Evolutionary conservation across 2,329 filamentous ascomycete species (phyloP).

Genomic region (Raffaelea albimanens): DNA sequence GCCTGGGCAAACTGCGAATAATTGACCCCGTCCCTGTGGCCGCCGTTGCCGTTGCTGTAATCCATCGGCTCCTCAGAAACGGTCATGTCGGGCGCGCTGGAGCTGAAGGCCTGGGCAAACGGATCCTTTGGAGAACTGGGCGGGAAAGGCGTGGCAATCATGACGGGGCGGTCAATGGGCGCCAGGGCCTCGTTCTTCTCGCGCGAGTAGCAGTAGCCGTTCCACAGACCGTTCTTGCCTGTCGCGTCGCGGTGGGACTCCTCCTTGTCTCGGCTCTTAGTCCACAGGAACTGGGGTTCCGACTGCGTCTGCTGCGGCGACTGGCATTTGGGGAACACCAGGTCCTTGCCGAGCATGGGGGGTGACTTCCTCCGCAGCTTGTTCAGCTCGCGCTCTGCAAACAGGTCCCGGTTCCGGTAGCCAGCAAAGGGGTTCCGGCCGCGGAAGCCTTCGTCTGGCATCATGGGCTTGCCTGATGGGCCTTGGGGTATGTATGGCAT

Average conservation of each 20-base stretch:
- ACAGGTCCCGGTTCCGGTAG: slow-evolving; percentile 36
- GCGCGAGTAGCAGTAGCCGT: slow-evolving; percentile 53
- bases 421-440: slow-evolving; percentile 32
- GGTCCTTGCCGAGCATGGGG: slow-evolving; percentile 78
- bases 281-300: slow-evolving; percentile 61
- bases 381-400: slow-evolving; percentile 33
- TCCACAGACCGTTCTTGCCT: slow-evolving; percentile 63
- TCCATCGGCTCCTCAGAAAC: slow-evolving; percentile 30
- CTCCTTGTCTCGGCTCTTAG: slow-evolving; percentile 34
- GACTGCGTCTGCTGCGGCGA: slow-evolving; percentile 81
- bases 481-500: slow-evolving; percentile 16
- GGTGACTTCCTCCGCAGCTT: slow-evolving; percentile 50
- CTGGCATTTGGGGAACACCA: slow-evolving; percentile 69
- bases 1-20: too few relatives aligned
- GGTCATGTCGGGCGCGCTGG: slow-evolving; percentile 15
- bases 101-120: slow-evolving; percentile 29
- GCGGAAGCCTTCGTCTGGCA: slow-evolving; percentile 32
- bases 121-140: slow-evolving; percentile 31
- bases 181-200: slow-evolving; percentile 27
- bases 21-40: too few relatives aligned
- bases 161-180: slow-evolving; percentile 34
- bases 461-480: slow-evolving; percentile 13
- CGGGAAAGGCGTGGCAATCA: slow-evolving; percentile 41
- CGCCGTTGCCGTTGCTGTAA: too few relatives aligned
- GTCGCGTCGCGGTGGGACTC: slow-evolving; percentile 45